Conservation (phyloP, 805 yeast species). For the Komagataella populi region DNA sequence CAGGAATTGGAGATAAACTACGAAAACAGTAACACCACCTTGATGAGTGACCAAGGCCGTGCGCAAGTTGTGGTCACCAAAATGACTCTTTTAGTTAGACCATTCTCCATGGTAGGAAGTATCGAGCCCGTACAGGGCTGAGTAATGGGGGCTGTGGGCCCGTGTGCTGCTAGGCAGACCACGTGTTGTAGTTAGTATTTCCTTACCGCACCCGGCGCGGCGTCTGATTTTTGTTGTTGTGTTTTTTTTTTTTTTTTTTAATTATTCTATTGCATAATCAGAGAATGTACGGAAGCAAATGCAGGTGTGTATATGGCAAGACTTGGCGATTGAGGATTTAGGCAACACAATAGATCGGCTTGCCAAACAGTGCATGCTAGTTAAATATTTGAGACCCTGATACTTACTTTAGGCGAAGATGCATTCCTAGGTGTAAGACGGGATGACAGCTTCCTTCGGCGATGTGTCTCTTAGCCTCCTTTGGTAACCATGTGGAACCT, state of each 20-base stretch:
- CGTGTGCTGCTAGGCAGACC: neutral
- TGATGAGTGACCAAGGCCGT: neutral
- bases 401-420: neutral
- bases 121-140: neutral
- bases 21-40: neutral
- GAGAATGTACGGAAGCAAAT: neutral
- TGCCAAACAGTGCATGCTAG: too few species aligned
- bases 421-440: neutral
- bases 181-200: neutral
- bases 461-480: too few species aligned
- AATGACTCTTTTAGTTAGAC: neutral
- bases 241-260: too few species aligned
- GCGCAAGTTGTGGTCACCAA: neutral
- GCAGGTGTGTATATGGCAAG: neutral
- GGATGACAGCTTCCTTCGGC: too few species aligned
- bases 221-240: neutral
- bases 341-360: neutral
- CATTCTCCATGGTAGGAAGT: neutral
- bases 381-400: neutral
- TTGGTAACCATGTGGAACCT: too few species aligned
- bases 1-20: neutral
- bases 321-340: neutral
- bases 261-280: neutral
- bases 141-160: neutral
- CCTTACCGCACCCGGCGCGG: neutral